phyloP scores from a whole-genome alignment of 345 rosid species.

The Salix dunnii region DNA sequence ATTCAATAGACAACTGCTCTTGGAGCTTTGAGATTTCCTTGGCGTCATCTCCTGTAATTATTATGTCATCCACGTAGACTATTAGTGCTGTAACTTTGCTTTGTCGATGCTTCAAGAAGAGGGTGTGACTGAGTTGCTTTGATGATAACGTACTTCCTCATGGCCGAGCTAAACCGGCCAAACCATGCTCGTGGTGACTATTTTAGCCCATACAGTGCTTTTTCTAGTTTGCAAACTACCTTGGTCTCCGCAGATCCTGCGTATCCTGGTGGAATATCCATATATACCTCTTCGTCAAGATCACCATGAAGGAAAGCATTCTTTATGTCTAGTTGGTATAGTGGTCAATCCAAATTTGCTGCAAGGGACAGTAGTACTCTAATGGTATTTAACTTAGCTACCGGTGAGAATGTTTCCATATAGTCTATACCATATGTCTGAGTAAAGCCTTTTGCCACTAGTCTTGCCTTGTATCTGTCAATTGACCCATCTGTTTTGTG shows the following conservation, averaged over 20 bases:
- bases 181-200: background rate
- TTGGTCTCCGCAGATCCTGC: fast-evolving
- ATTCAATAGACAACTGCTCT: background rate
- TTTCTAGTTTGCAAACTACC: too few species aligned
- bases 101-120: background rate
- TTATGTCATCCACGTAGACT: background rate
- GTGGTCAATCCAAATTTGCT: background rate
- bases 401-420: background rate
- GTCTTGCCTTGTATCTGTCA: background rate
- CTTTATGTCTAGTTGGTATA: background rate
- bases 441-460: background rate
- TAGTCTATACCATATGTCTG: background rate
- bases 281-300: background rate
- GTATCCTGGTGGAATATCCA: background rate
- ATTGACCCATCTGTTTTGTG: background rate
- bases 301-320: background rate
- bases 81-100: background rate
- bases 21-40: background rate
- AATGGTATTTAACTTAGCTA: background rate
- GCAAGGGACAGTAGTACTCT: background rate
- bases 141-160: background rate
- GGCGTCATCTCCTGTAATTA: background rate
- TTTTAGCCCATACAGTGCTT: background rate
- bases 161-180: background rate
- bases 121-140: background rate